Base-by-base conservation (phyloP, 1,139 yeast species). In the Yamadazyma atlantica region DNA sequence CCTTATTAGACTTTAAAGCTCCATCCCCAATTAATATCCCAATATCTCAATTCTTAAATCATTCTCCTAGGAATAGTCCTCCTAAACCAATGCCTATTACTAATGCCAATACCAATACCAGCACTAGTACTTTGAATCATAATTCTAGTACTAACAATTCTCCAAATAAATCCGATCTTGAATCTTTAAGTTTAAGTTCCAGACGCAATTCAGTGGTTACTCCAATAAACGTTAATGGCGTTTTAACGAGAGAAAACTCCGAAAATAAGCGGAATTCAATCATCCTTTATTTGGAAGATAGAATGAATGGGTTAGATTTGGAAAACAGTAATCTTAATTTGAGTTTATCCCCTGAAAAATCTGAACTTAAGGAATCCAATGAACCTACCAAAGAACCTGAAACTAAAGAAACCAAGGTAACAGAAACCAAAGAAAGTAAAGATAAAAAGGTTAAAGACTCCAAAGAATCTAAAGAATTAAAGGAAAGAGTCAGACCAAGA, bases 151-250 rank as follows among this genome's bases (percentile, higher is more conserved):
- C 19, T 16, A 16, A 31, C 15, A 32, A 36, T 29, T 50, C 56
- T 12, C 49, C 54, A 13, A 40, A 43, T n/a, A 50, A 44, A 33
- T 46, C 53, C 12, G 50, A 48, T 23, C 32, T 46, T 21, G 52
- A 48, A 37, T 29, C 47, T 8, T 33, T 45, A 7, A 41, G 45
- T 23, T 35, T 40, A 22, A 42, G 33, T 29, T 49, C 70, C 24
- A 60, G 76, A 49, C 55, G 74, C 38, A 66, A 68, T 43, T 69
- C 75, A 2, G 71, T 65, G 8, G 74, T 71, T 15, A 64, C 76
- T 36, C 71, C 72, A 46, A 61, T 66, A 12, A 58, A 74, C 63
- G 78, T 74, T 53, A 60, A 73, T 58, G 73, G 79, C 55, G 67
- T 68, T 49, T 57, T 70, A 45, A 53, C 73, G 39, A 62, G 58